Base-by-base conservation (phyloP, 306 rosid genomes). In the Casuarina equisetifolia region DNA sequence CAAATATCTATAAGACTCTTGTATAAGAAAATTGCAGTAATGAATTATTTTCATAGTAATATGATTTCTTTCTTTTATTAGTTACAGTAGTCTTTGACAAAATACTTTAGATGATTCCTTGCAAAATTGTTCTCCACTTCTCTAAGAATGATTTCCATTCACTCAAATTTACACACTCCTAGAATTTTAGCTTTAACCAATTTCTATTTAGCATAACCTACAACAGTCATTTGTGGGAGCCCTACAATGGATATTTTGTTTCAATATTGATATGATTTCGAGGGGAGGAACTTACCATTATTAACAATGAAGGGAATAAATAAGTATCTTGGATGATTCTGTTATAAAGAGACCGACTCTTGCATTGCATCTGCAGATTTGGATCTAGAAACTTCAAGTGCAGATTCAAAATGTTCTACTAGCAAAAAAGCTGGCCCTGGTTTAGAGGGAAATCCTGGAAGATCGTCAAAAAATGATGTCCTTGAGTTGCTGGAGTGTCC, bases 401-500 rank as follows among this genome's bases (percentile, higher is more conserved):
- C 79, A 20, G 87, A 87, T 16, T 58, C 70, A 67, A 79, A 78
- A 80, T 74, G 76, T 69, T 67, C 88, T 57, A 76, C 80, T 57
- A 54, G 32, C 55, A 78, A 79, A 75, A 82, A 78, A 69, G 78
- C 35, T 42, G 74, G 53, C 54, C 39, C 79, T 66, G 81, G 83
- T 75, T 75, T 70, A 55, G 74, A 53, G 59, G 72, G 78, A 74
- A 77, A 77, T 67, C 75, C 38, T 36, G 85, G 84, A 76, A 49
- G 64, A 19, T 66, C 85, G 20, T 73, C 87, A 68, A 73, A 69
- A 13, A 72, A 70, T 52, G 84, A 85, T 66, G 87, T 87, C 53
- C 84, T 80, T 36, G 89, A 85, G 73, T 78, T 87, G 15, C 91
- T 87, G 4, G 87, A 87, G 81, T 87, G 91, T 67, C 88, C 89